Evolutionary conservation across 1,139 yeast genomes (phyloP).

Genomic region (Nakaseomyces glabratus): DNA sequence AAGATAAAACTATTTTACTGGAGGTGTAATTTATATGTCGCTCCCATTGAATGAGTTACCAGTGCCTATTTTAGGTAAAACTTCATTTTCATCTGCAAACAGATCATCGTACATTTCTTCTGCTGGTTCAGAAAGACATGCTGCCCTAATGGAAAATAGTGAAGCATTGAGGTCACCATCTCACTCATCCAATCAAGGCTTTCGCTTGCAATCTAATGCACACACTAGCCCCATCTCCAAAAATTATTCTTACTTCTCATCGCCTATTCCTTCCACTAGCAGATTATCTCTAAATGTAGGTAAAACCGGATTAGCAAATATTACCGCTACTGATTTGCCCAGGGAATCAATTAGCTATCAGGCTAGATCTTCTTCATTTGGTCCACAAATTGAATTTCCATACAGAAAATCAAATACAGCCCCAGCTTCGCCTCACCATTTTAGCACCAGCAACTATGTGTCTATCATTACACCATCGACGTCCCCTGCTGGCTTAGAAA

Average conservation of each 20-base stretch:
- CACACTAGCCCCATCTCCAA: conserved; percentile 3
- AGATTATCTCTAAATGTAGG: conserved; percentile 1
- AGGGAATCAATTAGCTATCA: neutral
- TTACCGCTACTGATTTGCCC: neutral
- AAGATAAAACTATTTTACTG: no score
- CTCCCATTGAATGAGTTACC: conserved; percentile 5
- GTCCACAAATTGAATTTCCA: conserved; percentile 6
- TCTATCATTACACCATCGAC: conserved; percentile 20
- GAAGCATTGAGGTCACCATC: no score
- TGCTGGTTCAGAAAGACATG: conserved; percentile 6
- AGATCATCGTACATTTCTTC: conserved; percentile 3
- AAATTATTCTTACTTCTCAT: conserved; percentile 9
- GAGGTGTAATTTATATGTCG: no score
- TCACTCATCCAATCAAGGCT: no score
- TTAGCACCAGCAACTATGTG: conserved; percentile 8
- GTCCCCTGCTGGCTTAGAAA: conserved; percentile 9
- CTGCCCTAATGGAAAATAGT: no score
- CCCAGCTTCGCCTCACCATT: conserved; percentile 26
- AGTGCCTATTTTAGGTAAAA: conserved; percentile 4
- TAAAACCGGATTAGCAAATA: neutral
- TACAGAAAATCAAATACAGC: conserved; percentile 25
- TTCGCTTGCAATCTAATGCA: no score
- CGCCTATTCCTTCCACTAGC: conserved; percentile 6
- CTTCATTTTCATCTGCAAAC: conserved; percentile 5
- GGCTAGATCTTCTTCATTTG: neutral